phyloP scores from a whole-genome alignment of 805 yeast genomes.

The Lipomyces sp. region DNA sequence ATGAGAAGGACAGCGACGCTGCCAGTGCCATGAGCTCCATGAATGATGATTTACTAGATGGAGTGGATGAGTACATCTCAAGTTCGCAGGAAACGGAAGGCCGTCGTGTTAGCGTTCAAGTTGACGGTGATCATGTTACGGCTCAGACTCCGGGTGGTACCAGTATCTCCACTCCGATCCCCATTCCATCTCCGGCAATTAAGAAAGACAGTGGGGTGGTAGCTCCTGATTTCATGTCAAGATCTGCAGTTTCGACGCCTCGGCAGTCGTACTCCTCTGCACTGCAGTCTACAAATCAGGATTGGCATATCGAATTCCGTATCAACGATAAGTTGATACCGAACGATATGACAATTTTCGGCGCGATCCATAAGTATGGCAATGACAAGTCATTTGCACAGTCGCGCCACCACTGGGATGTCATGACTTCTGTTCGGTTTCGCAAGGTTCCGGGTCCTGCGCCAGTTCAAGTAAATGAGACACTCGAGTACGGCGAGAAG shows the following conservation, averaged over 20 bases:
- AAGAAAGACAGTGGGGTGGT: background rate
- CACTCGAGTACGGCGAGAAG: constrained; percentile 23
- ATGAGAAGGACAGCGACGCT: constrained; percentile 8
- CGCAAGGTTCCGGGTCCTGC: constrained; percentile 30
- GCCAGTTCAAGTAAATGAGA: constrained; percentile 5
- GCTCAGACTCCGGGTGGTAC: constrained; percentile 22
- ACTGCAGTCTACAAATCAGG: constrained; percentile 25
- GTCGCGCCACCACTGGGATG: constrained; percentile 10
- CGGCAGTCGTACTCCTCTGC: constrained; percentile 33
- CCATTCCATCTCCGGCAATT: constrained; percentile 7
- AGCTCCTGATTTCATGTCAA: background rate
- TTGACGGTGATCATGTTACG: constrained; percentile 12
- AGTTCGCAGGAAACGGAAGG: constrained; percentile 14
- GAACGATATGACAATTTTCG: constrained; percentile 70
- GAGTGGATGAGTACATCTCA: constrained; percentile 18
- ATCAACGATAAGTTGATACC: constrained; percentile 61
- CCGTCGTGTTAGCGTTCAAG: background rate
- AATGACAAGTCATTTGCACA: constrained; percentile 44
- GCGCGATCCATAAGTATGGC: constrained; percentile 58
- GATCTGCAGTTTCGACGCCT: constrained; percentile 18
- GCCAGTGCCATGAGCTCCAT: constrained; percentile 7
- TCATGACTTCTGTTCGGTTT: constrained; percentile 17
- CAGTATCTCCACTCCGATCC: constrained; percentile 14
- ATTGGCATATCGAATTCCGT: constrained; percentile 58
- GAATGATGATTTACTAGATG: constrained; percentile 16